Percentiles rank a stretch among this genome's conserved stretches.
These are phyloP conservation scores for Auxenochlorella pyrenoidosa DNA, from an alignment of 139 green algal species.

Conservation along the genomic window DNA sequence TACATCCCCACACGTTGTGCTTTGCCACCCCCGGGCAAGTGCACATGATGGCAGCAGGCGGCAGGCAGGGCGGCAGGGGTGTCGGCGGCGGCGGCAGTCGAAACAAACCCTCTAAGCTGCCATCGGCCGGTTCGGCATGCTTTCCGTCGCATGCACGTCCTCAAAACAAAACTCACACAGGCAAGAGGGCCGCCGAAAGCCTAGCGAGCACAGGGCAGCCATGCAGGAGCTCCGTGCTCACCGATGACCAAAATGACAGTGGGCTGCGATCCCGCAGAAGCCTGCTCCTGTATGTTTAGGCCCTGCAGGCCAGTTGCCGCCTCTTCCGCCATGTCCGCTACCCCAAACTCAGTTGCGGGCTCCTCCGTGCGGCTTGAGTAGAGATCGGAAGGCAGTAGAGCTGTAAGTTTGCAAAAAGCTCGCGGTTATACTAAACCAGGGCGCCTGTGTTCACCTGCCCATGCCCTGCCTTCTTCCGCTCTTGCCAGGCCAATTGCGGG, in stretches of 20 bases:
- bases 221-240: background rate
- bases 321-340: conserved; percentile 4
- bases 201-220: background rate
- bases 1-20: too few species aligned
- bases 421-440: too few species aligned
- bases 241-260: conserved; percentile 33
- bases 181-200: background rate
- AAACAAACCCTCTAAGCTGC: too few species aligned
- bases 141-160: too few species aligned
- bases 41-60: background rate
- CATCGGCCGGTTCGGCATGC: background rate
- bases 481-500: too few species aligned
- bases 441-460: too few species aligned
- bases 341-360: too few species aligned
- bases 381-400: too few species aligned
- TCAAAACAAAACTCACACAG: background rate
- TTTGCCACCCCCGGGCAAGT: too few species aligned
- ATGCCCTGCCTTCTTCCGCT: too few species aligned
- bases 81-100: background rate
- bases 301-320: conserved; percentile 4
- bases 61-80: background rate
- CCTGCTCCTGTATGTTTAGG: conserved; percentile 28
- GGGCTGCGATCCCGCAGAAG: background rate
- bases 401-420: too few species aligned
- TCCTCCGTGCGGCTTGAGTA: too few species aligned